Evolutionary conservation across 495 filamentous ascomycete species (phyloP).

Genomic region (Friedmanniomyces simplex): DNA sequence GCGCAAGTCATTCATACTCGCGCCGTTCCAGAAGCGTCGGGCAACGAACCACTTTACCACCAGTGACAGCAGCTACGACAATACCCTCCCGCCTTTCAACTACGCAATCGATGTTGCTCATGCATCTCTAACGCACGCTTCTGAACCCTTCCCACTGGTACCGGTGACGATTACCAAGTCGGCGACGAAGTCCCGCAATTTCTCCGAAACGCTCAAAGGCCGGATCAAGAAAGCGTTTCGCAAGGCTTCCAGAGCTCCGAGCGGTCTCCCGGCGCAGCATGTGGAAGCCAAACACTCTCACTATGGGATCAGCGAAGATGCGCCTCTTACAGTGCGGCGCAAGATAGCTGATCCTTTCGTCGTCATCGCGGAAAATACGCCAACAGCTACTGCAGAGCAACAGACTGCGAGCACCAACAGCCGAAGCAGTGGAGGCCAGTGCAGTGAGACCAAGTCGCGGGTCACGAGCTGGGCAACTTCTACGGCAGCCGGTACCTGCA

Average conservation of each 20-base stretch:
- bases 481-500: constrained; percentile 41
- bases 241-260: constrained; percentile 8
- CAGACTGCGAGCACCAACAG: constrained; percentile 6
- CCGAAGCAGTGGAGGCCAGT: neutral
- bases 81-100: constrained; percentile 11
- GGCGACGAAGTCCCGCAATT: constrained; percentile 9
- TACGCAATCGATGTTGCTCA: constrained; percentile 3
- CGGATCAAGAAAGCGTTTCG: constrained; percentile 20
- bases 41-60: constrained; percentile 2
- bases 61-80: constrained; percentile 18
- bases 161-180: neutral
- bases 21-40: constrained; percentile 27
- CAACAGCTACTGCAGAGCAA: neutral
- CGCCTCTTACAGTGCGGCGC: neutral
- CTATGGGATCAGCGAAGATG: constrained; percentile 1
- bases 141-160: neutral
- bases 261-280: constrained; percentile 18
- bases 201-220: constrained; percentile 18
- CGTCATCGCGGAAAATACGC: neutral
- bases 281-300: constrained; percentile 18
- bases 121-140: neutral
- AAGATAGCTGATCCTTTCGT: constrained; percentile 2
- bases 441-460: constrained; percentile 36
- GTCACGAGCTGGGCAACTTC: constrained; percentile 72
- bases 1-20: constrained; percentile 28